A percentile compares a stretch with the other conserved stretches of the same genome.
phyloP scores from a whole-genome alignment of 352 stramenopile species.

The Phytophthora sojae region DNA sequence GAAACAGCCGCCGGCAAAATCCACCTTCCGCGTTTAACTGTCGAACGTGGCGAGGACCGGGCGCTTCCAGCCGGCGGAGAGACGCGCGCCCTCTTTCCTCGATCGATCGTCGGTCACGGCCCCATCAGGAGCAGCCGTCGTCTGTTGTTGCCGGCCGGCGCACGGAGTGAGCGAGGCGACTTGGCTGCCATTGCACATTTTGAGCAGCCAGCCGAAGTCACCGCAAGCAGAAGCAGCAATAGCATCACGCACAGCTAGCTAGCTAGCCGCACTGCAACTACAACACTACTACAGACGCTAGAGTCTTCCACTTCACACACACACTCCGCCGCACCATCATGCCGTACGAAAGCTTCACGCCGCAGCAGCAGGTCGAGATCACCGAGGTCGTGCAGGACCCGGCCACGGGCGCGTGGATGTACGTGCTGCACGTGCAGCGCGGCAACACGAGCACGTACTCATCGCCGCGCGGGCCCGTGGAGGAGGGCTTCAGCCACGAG shows the following conservation, averaged over 20 bases:
- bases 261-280: background rate
- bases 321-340: slow-evolving; percentile 30
- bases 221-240: background rate
- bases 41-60: slow-evolving; percentile 13
- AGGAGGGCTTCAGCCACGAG: slow-evolving; percentile 45
- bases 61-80: slow-evolving; percentile 14
- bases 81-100: slow-evolving; percentile 19
- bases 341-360: slow-evolving; percentile 83
- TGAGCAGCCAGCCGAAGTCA: slow-evolving; percentile 4
- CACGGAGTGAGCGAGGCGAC: slow-evolving; percentile 4
- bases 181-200: slow-evolving; percentile 41
- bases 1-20: slow-evolving; percentile 14
- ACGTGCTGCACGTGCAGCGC: slow-evolving; percentile 63
- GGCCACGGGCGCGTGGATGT: slow-evolving; percentile 65
- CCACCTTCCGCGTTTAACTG: slow-evolving; percentile 22
- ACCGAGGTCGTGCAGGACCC: slow-evolving; percentile 71
- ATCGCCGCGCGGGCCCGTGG: slow-evolving; percentile 36
- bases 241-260: background rate
- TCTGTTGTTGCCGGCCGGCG: slow-evolving; percentile 12
- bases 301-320: background rate
- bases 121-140: slow-evolving; percentile 30
- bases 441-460: slow-evolving; percentile 44
- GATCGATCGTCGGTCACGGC: slow-evolving; percentile 19
- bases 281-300: slow-evolving; percentile 3
- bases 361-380: slow-evolving; percentile 66